phyloP scores from a whole-genome alignment of 305 asterid genomes.

The Salvia sclarea region DNA sequence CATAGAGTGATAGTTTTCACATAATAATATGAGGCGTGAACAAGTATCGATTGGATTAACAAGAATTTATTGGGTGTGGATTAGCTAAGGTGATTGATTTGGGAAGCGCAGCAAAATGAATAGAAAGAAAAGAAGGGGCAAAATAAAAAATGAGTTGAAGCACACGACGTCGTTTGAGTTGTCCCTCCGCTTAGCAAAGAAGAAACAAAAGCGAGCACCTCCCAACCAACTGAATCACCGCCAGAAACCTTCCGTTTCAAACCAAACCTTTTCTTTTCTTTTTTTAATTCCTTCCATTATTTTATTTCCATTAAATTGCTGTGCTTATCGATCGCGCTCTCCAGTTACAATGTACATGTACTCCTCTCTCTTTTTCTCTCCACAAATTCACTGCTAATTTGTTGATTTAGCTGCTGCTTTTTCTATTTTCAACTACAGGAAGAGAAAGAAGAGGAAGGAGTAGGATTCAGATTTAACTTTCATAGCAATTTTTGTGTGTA shows the following conservation, averaged over 20 bases:
- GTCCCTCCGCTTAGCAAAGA: conserved; percentile 1
- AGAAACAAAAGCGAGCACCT: conserved; percentile 17
- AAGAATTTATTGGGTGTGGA: background rate
- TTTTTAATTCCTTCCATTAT: background rate
- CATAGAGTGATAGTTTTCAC: background rate
- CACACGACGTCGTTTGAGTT: conserved; percentile 30
- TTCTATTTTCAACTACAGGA: conserved; percentile 33
- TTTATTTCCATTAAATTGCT: background rate
- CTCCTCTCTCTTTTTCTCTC: conserved; percentile 12
- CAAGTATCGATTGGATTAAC: background rate
- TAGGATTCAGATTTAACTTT: conserved; percentile 16
- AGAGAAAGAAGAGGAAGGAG: conserved; percentile 42
- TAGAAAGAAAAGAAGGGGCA: background rate
- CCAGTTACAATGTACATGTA: conserved; percentile 34
- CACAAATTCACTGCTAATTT: background rate
- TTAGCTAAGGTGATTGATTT: background rate
- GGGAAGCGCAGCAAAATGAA: background rate
- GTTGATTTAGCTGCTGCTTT: conserved; percentile 3
- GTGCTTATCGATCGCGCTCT: conserved; percentile 27
- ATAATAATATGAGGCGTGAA: background rate
- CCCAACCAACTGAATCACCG: conserved; percentile 33
- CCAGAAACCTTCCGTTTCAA: conserved; percentile 36
- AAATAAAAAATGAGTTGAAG: background rate
- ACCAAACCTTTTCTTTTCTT: conserved; percentile 15
- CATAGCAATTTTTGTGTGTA: conserved; percentile 4